Evolutionary conservation across 2,329 filamentous ascomycete species (phyloP), one percentile per base, ranked within the genome.

Genomic region (Reticulascus tulasneorum): DNA sequence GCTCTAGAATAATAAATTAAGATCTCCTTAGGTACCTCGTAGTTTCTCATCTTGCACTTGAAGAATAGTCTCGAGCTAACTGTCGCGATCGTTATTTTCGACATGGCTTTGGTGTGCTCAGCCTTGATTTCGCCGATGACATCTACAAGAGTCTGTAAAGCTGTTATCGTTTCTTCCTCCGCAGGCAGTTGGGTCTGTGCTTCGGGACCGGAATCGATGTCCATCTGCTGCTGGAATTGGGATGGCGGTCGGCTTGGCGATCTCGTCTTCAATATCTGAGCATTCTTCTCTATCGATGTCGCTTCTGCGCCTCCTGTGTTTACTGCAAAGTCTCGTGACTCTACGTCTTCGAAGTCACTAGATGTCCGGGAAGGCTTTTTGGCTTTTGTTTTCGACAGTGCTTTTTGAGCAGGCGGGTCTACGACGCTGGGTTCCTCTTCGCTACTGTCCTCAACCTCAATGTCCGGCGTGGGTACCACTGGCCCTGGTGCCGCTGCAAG

Each of bases 1-100:
- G 61, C 56, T 10, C 42, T 47, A 1, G 63, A 54, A 27, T 62
- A 64, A 32, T 62, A 66, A 6, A 49, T 44, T 3, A 62, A 48
- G 5, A 70, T 47, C 21, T 65, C 56, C 12, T 45, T 33, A 5
- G 54, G 42, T 0, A 44, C 49, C 5, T 35, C 30, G 29, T 68
- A 67, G 2, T 51, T 28, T 15, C 50, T 53, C 8, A 70, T 58
- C 25, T 46, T 63, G 45, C 58, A 61, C 19, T 53, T 54, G 38
- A 53, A 43, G 30, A 59, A 67, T 5, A 70, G 23, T 7, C 52
- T 48, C 13, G 49, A 38, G 25, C 61, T 57, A 4, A 68, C 35
- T 21, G 50, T 59, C 6, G 40, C 47, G 7, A 46, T 46, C 44
- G 50, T 56, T 5, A 46, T 36, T 17, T 48, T 56, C 4, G n/a